phyloP scores from a whole-genome alignment of 768 basidiomycete species.

The Pleurotus pulmonarius region DNA sequence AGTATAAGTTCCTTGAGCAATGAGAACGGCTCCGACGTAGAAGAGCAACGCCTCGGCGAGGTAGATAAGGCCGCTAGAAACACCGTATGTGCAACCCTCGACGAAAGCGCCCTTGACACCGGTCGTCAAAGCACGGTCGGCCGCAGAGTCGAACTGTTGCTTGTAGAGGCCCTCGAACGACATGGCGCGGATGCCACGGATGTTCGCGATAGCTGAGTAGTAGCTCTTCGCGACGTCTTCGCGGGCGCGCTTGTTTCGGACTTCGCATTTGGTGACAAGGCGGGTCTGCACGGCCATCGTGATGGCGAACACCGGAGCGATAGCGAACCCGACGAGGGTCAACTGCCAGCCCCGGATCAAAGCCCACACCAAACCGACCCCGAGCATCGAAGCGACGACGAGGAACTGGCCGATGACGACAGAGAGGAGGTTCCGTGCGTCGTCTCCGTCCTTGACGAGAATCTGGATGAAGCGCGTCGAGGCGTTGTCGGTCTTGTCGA shows the following conservation, averaged over 20 bases:
- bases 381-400: constrained; percentile 78
- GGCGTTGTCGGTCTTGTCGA: constrained; percentile 64
- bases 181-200: constrained; percentile 87
- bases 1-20: constrained; percentile 74
- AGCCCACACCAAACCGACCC: constrained; percentile 86
- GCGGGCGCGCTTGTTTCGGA: constrained; percentile 78
- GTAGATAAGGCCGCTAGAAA: constrained; percentile 82
- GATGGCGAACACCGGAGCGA: constrained; percentile 79
- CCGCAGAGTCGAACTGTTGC: constrained; percentile 62
- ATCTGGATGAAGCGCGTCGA: constrained; percentile 64
- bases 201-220: constrained; percentile 82
- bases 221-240: constrained; percentile 84
- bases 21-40: constrained; percentile 85
- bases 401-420: constrained; percentile 67
- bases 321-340: constrained; percentile 83
- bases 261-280: constrained; percentile 69
- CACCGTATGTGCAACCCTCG: constrained; percentile 80
- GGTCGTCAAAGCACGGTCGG: constrained; percentile 54
- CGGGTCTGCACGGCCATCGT: constrained; percentile 72
- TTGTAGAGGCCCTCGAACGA: constrained; percentile 72
- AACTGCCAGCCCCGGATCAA: constrained; percentile 87
- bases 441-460: constrained; percentile 87
- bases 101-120: constrained; percentile 84
- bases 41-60: constrained; percentile 88
- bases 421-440: constrained; percentile 74